phyloP scores from a whole-genome alignment of 2,329 filamentous ascomycete species.

The Sarocladium brachiariae region DNA sequence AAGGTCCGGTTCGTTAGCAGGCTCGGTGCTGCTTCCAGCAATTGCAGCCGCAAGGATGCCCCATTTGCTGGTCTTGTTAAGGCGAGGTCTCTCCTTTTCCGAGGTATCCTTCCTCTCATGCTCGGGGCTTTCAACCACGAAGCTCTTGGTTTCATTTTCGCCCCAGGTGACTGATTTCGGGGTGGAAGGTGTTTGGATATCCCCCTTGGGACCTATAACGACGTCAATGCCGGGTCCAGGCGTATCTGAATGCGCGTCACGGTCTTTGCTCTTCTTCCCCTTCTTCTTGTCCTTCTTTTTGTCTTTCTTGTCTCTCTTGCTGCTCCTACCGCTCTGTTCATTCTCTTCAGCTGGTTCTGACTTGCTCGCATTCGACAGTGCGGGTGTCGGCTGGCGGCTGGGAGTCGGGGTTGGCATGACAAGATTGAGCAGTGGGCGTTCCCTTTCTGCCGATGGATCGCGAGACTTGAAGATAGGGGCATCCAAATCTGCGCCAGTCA shows the following conservation, averaged over 20 bases:
- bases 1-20: conserved; percentile 26
- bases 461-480: conserved; percentile 30
- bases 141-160: conserved; percentile 57
- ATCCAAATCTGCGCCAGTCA: conserved; percentile 19
- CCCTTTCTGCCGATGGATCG: conserved; percentile 30
- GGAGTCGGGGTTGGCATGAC: conserved; percentile 51
- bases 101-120: conserved; percentile 18
- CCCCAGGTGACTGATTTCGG: conserved; percentile 59
- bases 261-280: conserved; percentile 11
- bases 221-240: conserved; percentile 15
- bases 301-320: conserved; percentile 11
- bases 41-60: conserved; percentile 45
- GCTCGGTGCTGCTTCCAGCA: conserved; percentile 32
- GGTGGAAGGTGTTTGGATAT: conserved; percentile 35
- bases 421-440: conserved; percentile 53
- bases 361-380: conserved; percentile 12
- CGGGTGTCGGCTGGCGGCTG: conserved; percentile 38
- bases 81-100: conserved; percentile 27
- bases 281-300: conserved; percentile 13
- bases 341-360: not conserved
- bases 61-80: conserved; percentile 41
- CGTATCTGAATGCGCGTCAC: conserved; percentile 12
- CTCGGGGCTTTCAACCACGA: conserved; percentile 53
- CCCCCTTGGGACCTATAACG: conserved; percentile 32
- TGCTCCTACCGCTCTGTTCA: conserved; percentile 14